phyloP scores from a whole-genome alignment of 768 basidiomycete species.

The Tulasnella sp. region DNA sequence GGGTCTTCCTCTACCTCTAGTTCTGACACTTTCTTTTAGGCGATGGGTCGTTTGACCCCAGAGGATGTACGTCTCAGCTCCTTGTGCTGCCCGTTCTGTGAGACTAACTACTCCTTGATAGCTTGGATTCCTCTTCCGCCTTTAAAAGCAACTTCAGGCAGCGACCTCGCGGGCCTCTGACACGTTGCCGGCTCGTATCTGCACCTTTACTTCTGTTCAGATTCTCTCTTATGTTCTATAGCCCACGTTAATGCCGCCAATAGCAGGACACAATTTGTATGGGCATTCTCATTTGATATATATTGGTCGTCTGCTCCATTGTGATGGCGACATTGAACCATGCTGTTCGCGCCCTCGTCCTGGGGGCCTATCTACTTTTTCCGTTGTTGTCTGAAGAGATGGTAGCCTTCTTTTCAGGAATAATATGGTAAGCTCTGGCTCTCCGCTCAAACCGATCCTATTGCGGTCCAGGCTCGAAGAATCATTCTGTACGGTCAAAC shows the following conservation, averaged over 20 bases:
- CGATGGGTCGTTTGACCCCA: slow-evolving; percentile 90
- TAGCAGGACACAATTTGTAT: background rate
- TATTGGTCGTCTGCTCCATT: too few relatives aligned
- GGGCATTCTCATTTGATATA: background rate
- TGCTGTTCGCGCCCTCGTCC: too few relatives aligned
- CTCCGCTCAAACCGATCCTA: too few relatives aligned
- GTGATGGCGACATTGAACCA: too few relatives aligned
- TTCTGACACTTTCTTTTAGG: slow-evolving; percentile 41
- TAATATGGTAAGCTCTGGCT: too few relatives aligned
- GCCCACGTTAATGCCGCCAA: background rate
- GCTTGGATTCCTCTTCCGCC: slow-evolving; percentile 27
- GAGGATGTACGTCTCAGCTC: slow-evolving; percentile 44
- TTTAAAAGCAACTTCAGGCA: background rate
- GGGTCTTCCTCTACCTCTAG: slow-evolving; percentile 13
- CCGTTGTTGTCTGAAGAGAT: too few relatives aligned
- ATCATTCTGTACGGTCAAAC: background rate
- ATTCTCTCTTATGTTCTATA: background rate
- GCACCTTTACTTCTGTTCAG: background rate
- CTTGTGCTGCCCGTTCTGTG: slow-evolving; percentile 33
- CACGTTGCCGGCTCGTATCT: background rate
- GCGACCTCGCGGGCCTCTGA: background rate
- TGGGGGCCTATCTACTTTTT: too few relatives aligned
- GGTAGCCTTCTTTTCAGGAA: too few relatives aligned
- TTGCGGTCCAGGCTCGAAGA: too few relatives aligned
- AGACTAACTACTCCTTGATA: background rate